Evolutionary conservation across 2,329 filamentous ascomycete species (phyloP), one percentile per base, ranked within the genome.

Genomic region (Colletotrichum lini): DNA sequence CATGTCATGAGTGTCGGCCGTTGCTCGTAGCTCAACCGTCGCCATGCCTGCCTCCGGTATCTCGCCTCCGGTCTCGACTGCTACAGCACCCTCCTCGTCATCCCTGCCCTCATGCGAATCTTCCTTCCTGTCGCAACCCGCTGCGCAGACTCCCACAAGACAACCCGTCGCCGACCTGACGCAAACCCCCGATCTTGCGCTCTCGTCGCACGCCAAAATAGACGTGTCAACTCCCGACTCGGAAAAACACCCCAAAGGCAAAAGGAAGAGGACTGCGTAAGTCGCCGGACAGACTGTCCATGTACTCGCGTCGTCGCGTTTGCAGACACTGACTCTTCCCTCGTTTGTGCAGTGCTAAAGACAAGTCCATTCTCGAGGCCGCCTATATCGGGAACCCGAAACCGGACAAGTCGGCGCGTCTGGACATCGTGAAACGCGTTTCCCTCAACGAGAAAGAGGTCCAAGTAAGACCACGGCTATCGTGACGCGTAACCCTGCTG

Each of bases 391-490:
- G 87, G 73, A 97, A 98, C 80, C 90, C 94, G 8, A 98, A 98
- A 82, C 96, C 96, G 44, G 95, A 98, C 84, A 98, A 97, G 83
- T 88, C 91, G 67, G 93, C 94, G 81, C 94, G 96, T 83, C 88
- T 94, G 57, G 91, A 92, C 70, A 95, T 98, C 74, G 94, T 97
- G 72, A 89, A 90, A 82, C 93, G 91, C 82, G 95, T 98, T 72
- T 93, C 94, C 30, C 87, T 98, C 74, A 96, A 94, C 75, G 95
- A 98, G 84, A 98, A 98, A 82, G 95, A 98, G 85, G 94, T 98
- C 47, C 96, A 98, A 91, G 96, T 98, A 84, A 82, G 44, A 26
- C 23, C 7, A 38, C 12, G 5, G 9, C 13, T 26, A 54, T 10
- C 15, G 65, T 53, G 56, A 47, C 56, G 44, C 50, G 23, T 65